Conservation (phyloP, 768 basidiomycete genomes). For the Suillus fuscotomentosus region DNA sequence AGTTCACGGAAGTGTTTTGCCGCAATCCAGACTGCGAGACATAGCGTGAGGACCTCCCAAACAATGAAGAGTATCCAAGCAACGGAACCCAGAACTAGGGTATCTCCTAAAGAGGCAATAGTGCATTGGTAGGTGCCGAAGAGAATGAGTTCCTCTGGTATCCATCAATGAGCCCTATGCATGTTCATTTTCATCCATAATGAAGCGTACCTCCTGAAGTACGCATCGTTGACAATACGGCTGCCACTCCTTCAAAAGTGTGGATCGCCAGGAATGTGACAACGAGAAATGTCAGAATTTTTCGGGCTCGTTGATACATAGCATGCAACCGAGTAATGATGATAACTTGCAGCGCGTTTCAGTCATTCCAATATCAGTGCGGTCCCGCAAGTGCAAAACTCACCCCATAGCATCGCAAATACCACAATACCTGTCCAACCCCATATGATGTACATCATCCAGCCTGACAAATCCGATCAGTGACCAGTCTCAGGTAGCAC, state of each 20-base stretch:
- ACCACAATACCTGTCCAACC: too few species aligned
- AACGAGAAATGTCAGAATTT: neutral
- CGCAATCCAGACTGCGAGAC: neutral
- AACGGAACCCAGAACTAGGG: neutral
- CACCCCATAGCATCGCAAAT: neutral
- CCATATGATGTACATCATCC: too few species aligned
- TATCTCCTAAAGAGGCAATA: neutral
- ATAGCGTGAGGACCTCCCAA: neutral
- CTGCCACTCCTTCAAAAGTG: neutral
- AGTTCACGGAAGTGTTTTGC: neutral
- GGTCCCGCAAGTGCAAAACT: neutral
- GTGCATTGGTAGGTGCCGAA: neutral
- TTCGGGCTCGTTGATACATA: too few species aligned
- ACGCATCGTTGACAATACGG: neutral
- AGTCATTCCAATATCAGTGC: neutral
- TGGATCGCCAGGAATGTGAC: too few species aligned
- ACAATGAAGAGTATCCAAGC: neutral
- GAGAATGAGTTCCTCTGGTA: neutral
- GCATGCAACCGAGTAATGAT: too few species aligned
- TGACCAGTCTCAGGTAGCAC: neutral
- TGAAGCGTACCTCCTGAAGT: neutral
- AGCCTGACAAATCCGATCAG: too few species aligned
- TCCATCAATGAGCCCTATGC: neutral
- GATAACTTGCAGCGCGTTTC: neutral
- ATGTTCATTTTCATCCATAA: neutral